Evolutionary conservation across 768 basidiomycete species (phyloP).

Genomic region (Glaciozyma antarctica): DNA sequence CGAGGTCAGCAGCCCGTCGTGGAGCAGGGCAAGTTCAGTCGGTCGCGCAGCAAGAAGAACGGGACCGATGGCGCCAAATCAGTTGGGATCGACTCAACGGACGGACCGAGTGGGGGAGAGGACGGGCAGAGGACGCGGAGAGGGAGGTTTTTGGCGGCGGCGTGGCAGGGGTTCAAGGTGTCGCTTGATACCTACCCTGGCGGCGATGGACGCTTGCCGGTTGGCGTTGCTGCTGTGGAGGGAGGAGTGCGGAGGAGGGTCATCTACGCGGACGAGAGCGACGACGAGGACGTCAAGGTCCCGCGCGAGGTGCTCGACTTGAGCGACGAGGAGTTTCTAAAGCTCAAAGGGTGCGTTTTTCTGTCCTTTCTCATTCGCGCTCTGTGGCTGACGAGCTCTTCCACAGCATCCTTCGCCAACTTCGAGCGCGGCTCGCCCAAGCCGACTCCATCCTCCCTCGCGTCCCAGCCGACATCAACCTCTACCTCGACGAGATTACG

Average conservation of each 20-base stretch:
- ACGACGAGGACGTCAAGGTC: neutral
- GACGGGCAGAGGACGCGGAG: neutral
- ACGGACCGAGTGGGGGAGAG: neutral
- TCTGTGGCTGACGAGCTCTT: neutral
- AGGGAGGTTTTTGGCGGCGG: neutral
- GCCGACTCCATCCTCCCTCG: constrained; percentile 2
- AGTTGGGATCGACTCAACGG: too few species aligned
- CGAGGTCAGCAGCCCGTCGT: too few species aligned
- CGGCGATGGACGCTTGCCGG: neutral
- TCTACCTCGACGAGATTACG: constrained; percentile 2
- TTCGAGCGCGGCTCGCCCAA: neutral
- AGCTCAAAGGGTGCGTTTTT: neutral
- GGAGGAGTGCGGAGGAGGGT: neutral
- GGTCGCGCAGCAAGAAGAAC: too few species aligned
- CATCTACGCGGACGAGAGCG: constrained; percentile 1
- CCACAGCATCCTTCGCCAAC: neutral
- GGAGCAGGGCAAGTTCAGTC: too few species aligned
- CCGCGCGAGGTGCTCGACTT: constrained; percentile 7
- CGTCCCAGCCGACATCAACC: neutral
- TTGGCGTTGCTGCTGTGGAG: neutral
- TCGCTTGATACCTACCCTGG: neutral
- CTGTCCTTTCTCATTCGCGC: neutral
- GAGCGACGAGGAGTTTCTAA: neutral
- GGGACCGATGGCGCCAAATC: too few species aligned
- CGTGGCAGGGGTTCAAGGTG: constrained; percentile 4